These are phyloP conservation scores for Xylaria telfairii DNA, from an alignment of 495 filamentous ascomycete species.

Conservation along the genomic window DNA sequence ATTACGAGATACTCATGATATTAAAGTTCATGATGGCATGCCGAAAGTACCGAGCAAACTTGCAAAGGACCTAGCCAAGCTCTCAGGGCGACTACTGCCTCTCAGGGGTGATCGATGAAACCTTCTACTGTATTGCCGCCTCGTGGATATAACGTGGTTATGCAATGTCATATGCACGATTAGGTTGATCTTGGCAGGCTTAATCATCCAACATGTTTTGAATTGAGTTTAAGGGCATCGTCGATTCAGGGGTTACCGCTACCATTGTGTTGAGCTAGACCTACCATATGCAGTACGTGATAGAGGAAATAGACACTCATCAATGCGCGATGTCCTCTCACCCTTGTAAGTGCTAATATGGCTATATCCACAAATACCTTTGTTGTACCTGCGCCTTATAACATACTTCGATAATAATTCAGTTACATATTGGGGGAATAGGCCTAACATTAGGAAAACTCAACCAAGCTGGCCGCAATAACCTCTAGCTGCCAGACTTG, in stretches of 20 bases:
- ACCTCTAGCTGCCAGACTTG: neutral
- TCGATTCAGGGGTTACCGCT: neutral
- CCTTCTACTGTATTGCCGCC: neutral
- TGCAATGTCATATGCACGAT: neutral
- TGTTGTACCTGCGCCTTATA: too few relatives aligned
- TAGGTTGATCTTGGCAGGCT: neutral
- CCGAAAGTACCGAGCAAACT: neutral
- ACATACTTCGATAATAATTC: neutral
- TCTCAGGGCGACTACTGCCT: neutral
- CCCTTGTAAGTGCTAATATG: too few relatives aligned
- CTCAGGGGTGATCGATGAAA: neutral
- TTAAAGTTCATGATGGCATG: neutral
- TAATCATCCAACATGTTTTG: neutral
- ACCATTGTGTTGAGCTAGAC: neutral
- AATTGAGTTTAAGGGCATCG: neutral
- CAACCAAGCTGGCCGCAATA: neutral
- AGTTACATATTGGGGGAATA: neutral
- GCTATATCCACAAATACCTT: too few relatives aligned
- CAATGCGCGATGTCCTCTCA: too few relatives aligned
- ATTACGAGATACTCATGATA: neutral
- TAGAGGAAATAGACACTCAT: too few relatives aligned
- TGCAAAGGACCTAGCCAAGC: too few relatives aligned
- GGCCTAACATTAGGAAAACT: neutral
- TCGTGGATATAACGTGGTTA: neutral
- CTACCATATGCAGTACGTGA: too few relatives aligned